Evolutionary conservation across 2,329 filamentous ascomycete species (phyloP).

Genomic region (Fusarium sp.): DNA sequence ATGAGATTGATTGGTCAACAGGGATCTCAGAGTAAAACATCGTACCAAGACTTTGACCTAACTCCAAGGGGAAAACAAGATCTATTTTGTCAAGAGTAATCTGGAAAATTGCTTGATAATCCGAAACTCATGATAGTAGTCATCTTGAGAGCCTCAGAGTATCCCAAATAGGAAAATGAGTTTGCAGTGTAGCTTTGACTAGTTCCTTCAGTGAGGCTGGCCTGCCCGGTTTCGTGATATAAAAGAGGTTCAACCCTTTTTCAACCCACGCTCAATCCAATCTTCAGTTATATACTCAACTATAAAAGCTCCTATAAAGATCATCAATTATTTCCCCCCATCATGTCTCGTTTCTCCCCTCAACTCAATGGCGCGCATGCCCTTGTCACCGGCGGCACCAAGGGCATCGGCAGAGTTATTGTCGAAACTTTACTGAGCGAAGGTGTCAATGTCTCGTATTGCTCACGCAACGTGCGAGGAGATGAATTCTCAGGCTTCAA

Average conservation of each 20-base stretch:
- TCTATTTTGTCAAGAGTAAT: accelerated
- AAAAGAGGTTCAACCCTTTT: not conserved
- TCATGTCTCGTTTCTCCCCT: constrained; percentile 19
- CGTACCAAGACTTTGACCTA: not conserved
- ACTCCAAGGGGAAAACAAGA: constrained; percentile 6
- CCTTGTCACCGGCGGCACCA: constrained; percentile 29
- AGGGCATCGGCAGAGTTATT: constrained; percentile 46
- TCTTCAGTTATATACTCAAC: not conserved
- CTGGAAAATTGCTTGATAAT: not conserved
- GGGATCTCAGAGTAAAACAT: not conserved
- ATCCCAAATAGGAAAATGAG: constrained; percentile 8
- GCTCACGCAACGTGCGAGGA: constrained; percentile 34
- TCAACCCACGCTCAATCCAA: not conserved
- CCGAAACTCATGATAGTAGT: not conserved
- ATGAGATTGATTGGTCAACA: constrained; percentile 22
- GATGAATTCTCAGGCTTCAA: constrained; percentile 42
- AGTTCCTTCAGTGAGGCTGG: accelerated
- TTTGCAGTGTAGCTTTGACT: accelerated
- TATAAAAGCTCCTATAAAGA: not conserved
- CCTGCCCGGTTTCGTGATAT: not conserved
- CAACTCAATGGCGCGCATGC: constrained; percentile 17
- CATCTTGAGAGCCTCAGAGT: not conserved
- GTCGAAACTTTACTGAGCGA: constrained; percentile 41
- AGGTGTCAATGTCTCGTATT: constrained; percentile 49
- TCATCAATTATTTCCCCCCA: no score